Base-by-base conservation (phyloP, 768 basidiomycete species). In the Tylopilus vinaceipallidus region DNA sequence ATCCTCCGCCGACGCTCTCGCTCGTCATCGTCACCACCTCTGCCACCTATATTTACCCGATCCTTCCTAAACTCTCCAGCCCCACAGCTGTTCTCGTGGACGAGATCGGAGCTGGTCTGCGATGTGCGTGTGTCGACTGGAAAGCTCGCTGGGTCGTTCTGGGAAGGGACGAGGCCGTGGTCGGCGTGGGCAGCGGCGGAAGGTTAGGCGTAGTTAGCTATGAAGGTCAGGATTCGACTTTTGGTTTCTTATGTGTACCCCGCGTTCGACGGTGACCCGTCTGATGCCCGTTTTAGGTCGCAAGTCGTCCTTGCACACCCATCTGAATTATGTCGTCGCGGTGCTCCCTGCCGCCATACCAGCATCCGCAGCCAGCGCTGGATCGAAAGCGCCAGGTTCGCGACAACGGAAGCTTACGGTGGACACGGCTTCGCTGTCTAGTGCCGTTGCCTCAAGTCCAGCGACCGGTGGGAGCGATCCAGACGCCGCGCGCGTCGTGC, bases 11-110 rank as follows among this genome's bases (percentile, higher is more conserved):
- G 3, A 73, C 75, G 17, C 62, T 81, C 14, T 80, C 82, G 60
- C 76, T 98, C 7, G 88, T 94, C 66, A 86, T 98, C 38, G 86
- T 88, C n/a, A 98, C 95, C 0, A 91, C 86, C 0, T 87, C 86
- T 47, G 79, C 83, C 26, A 88, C 94, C 1, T 73, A 95, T 20
- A 78, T 80, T 7, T 86, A 92, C 59, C 82, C 86, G 29, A 83
- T 85, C 0, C 78, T 86, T 0, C 88, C 90, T 0, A 79, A 80
- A 52, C 83, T 83, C 2, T 83, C 80, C 56, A 85, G 85, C 10
- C 82, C 79, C 5, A 63, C 81, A 3, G 78, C 90, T 1, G 72
- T 76, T 0, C 82, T 83, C 0, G 81, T 97, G 1, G 93, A 98
- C 58, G 94, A 98, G 56, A 79, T 88, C 14, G 95, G 97, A 0